phyloP scores from a whole-genome alignment of 306 rosid genomes.

The Pterocarpus macrocarpus region DNA sequence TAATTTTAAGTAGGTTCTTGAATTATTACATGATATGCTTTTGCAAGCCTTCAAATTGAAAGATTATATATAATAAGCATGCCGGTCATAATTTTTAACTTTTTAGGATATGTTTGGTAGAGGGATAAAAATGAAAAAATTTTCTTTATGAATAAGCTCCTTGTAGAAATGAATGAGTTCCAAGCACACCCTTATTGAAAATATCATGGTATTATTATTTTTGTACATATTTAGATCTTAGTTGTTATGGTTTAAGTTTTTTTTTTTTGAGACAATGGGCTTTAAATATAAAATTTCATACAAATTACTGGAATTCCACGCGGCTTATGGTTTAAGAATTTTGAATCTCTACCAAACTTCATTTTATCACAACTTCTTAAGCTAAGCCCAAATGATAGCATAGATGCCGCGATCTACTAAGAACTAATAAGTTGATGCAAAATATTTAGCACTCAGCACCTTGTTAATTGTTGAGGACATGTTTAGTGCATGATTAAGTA shows the following conservation, averaged over 20 bases:
- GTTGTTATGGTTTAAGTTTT: too few species aligned
- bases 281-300: too few species aligned
- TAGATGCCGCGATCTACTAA: not conserved
- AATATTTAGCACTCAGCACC: not conserved
- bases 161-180: too few species aligned
- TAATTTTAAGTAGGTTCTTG: not conserved
- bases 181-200: not conserved
- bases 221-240: not conserved
- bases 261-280: too few species aligned
- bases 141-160: too few species aligned
- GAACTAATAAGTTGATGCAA: not conserved
- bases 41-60: not conserved
- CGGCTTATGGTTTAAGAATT: not conserved
- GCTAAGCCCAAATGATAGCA: not conserved
- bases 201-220: not conserved
- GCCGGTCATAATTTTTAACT: not conserved
- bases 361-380: not conserved
- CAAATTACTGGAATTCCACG: too few species aligned
- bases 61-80: not conserved
- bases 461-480: not conserved
- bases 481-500: not conserved
- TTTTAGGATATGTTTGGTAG: not conserved
- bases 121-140: too few species aligned
- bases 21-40: constrained; percentile 1
- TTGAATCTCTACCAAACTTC: not conserved